Evolutionary conservation across 768 basidiomycete species (phyloP).

Genomic region (Trametes cubensis): DNA sequence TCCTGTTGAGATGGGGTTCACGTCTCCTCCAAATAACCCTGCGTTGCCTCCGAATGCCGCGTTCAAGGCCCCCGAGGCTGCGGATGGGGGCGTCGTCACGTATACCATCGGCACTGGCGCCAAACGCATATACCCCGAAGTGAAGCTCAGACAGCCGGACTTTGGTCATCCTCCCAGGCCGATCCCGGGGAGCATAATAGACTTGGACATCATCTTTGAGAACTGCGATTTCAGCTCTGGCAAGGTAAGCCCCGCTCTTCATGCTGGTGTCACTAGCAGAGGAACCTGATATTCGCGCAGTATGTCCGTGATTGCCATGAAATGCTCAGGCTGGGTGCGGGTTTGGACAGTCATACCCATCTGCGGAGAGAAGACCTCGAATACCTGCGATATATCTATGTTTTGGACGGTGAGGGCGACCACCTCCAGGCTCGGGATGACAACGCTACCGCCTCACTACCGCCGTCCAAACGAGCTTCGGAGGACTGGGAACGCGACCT

Average conservation of each 20-base stretch:
- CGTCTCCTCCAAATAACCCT: conserved; percentile 63
- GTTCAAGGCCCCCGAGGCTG: conserved; percentile 48
- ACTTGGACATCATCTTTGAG: conserved; percentile 88
- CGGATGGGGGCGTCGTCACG: conserved; percentile 48
- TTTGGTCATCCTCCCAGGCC: conserved; percentile 89
- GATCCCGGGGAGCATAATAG: conserved; percentile 78
- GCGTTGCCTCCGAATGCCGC: conserved; percentile 60
- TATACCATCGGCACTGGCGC: conserved; percentile 75
- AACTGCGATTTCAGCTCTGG: conserved; percentile 86
- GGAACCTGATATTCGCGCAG: conserved; percentile 40
- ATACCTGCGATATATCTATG: conserved; percentile 86
- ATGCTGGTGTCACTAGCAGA: not conserved
- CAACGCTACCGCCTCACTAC: conserved; percentile 21
- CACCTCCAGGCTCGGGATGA: conserved; percentile 40
- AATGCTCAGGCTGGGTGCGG: conserved; percentile 86
- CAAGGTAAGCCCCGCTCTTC: conserved; percentile 50
- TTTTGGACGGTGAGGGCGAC: conserved; percentile 55
- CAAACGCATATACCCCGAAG: conserved; percentile 74
- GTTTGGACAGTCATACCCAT: conserved; percentile 82
- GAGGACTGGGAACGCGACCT: conserved; percentile 58
- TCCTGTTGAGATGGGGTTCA: conserved; percentile 69
- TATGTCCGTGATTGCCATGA: conserved; percentile 97
- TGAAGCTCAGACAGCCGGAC: conserved; percentile 59
- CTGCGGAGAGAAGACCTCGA: conserved; percentile 75
- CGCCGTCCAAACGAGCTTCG: conserved; percentile 26